These are phyloP conservation scores for Hemileccinum impolitum DNA, from an alignment of 768 basidiomycete species.

Conservation along the genomic window DNA sequence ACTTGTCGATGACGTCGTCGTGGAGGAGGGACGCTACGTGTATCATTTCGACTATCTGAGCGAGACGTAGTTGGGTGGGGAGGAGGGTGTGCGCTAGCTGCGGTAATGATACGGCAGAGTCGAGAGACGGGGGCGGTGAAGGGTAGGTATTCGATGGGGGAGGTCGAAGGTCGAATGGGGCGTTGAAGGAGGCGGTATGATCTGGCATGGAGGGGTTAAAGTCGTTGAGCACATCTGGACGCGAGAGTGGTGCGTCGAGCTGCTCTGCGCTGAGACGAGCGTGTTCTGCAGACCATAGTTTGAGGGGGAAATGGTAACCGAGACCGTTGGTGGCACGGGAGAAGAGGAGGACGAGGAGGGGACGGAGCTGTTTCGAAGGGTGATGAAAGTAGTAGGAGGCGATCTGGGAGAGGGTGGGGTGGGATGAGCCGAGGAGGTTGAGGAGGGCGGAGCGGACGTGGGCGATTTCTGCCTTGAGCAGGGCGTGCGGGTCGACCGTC, in stretches of 20 bases:
- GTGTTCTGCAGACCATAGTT: constrained; percentile 60
- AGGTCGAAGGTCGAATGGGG: constrained; percentile 49
- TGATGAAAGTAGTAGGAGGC: constrained; percentile 91
- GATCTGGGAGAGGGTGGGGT: constrained; percentile 82
- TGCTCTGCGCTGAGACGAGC: constrained; percentile 52
- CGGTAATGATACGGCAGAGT: constrained; percentile 28
- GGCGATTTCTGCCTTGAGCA: constrained; percentile 72
- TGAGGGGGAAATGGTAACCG: constrained; percentile 59
- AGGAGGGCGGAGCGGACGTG: constrained; percentile 70
- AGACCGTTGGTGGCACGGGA: constrained; percentile 92
- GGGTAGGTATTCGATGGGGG: constrained; percentile 27
- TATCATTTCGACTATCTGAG: constrained; percentile 97
- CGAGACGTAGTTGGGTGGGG: constrained; percentile 87
- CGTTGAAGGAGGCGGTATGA: constrained; percentile 63
- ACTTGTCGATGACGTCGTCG: constrained; percentile 81
- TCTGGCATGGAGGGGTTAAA: constrained; percentile 88
- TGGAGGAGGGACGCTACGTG: constrained; percentile 93
- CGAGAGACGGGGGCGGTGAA: constrained; percentile 25
- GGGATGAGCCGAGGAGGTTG: constrained; percentile 79
- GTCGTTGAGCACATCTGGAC: constrained; percentile 82
- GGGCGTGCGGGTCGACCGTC: constrained; percentile 57
- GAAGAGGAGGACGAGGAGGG: constrained; percentile 85
- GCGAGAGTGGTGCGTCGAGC: constrained; percentile 77
- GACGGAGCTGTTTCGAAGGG: constrained; percentile 87
- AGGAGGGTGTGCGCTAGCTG: constrained; percentile 41